Base-by-base conservation (phyloP, 2,329 filamentous ascomycete genomes). In the Penicillium sp. region DNA sequence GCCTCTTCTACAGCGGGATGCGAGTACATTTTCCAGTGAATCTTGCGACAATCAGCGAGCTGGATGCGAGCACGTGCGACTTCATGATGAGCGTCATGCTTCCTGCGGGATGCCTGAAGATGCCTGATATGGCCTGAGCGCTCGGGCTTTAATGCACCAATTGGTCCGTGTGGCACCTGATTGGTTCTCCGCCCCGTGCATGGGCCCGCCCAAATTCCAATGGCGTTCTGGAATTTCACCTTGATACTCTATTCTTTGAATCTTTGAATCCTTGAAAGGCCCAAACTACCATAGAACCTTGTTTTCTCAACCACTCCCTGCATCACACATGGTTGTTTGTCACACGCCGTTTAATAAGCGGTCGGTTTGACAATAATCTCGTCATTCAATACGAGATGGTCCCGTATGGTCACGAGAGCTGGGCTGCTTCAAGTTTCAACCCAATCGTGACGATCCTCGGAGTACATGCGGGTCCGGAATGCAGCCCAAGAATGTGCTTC, bases 51-150 rank as follows among this genome's bases (percentile, higher is more conserved):
- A 54, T 59, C 59, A 62, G 26, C 47, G 57, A 60, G 57, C 59
- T 58, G 57, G 53, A 53, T 47, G 50, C 50, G 59, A 9, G 68
- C 68, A 70, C 68, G 68, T 70, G 68, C 67, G 35, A 37, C 17
- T 28, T 7, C 17, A 49, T 37, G 59, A 68, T 67, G 64, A 63
- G 60, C 63, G n/a, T 69, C 65, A 66, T 63, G 51, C 8, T 30
- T 55, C 30, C n/a, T 38, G 38, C 12, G 3, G 2, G 37, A 33
- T 40, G 37, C 53, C 53, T 44, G 26, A 33, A 15, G 17, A 13
- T 42, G 37, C 53, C 53, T 55, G 37, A 44, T 1, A 42, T 17
- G 62, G 54, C 54, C 54, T 47, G n/a, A 45, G 15, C 13, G 15
- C 6, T 24, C 40, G 26, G 54, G 28, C 42, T 8, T 47, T 33